Evolutionary conservation across 1,284 basidiomycete genomes (phyloP).

Genomic region (Microbotryum saponariae): DNA sequence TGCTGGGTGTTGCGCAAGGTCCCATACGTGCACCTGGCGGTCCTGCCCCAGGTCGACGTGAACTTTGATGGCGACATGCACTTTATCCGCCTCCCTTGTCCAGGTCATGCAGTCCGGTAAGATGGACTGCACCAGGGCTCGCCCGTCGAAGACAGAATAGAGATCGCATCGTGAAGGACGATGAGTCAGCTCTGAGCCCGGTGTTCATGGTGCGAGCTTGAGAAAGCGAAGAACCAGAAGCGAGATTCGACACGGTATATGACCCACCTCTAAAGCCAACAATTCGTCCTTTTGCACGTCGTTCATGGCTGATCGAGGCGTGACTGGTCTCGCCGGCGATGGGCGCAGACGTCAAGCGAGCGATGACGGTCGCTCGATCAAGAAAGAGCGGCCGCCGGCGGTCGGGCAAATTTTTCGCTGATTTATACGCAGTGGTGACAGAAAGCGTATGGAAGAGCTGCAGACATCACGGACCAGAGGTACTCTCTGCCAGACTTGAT

Average conservation of each 20-base stretch:
- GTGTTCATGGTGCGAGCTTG: too few species aligned
- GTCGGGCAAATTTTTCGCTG: too few species aligned
- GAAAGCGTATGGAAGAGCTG: too few species aligned
- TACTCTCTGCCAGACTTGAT: too few species aligned
- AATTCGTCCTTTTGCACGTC: conserved; percentile 31
- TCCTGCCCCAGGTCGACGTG: conserved; percentile 22
- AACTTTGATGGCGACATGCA: conserved; percentile 13
- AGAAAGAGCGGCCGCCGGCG: too few species aligned
- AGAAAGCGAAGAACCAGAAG: too few species aligned
- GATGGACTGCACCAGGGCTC: conserved; percentile 24
- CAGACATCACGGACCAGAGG: too few species aligned
- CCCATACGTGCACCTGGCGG: conserved; percentile 14
- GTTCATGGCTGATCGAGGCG: conserved; percentile 11
- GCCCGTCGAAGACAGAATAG: too few species aligned
- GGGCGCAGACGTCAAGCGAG: too few species aligned
- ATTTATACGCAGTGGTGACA: too few species aligned
- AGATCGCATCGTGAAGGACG: neutral
- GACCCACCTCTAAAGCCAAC: conserved; percentile 25
- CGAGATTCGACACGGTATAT: neutral
- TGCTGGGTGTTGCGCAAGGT: neutral
- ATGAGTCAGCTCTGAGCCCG: conserved; percentile 4
- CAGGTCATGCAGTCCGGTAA: conserved; percentile 21
- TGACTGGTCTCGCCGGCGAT: too few species aligned
- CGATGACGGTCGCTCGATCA: too few species aligned
- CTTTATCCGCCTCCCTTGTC: conserved; percentile 1